Evolutionary conservation across 2,329 filamentous ascomycete species (phyloP), one percentile per base, ranked within the genome.

Genomic region (Coleophoma cylindrospora): DNA sequence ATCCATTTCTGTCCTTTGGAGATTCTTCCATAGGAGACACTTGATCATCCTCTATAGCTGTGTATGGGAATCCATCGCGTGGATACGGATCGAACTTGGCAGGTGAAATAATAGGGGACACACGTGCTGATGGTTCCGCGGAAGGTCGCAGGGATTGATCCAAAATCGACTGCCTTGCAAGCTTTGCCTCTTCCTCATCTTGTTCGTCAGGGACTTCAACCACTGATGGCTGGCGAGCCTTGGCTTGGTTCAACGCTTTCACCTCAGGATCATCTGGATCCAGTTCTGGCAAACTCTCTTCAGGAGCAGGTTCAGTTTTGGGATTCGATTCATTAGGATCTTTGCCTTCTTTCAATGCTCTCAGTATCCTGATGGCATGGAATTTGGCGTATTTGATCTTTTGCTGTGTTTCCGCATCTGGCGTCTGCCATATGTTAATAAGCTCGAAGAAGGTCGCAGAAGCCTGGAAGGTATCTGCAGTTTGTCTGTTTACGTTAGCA

Each of bases 371-470:
- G 34, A 92, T 74, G 2, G 92, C 91, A 67, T 97, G 95, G 79
- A 89, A 99, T 69, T 97, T 99, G 40, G 92, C 91, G 66, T 89
- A 99, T 67, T 95, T 96, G 70, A 92, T 90, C 74, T 96, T 97
- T 49, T 90, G 81, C 37, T 83, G 76, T 17, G 85, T 82, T 63
- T 97, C 91, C 1, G 80, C 70, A 34, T 95, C 89, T 11, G 85
- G 72, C 0, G 80, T 70, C 6, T 83, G 86, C 91, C 92, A 99
- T 61, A 96, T 87, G 56, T 85, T 85, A 50, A 89, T 79, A 5
- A 97, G 76, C 58, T 96, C 90, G 62, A 97, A 84, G 67, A 99
- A 97, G 0, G 91, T 95, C 0, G 89, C 86, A 0, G 94, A 89
- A 2, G 95, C 94, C 64, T 91, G 87, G 59, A 97, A 95, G 0